Evolutionary conservation across 2,329 filamentous ascomycete species (phyloP).

Genomic region (Hymenoscyphus salicellus): DNA sequence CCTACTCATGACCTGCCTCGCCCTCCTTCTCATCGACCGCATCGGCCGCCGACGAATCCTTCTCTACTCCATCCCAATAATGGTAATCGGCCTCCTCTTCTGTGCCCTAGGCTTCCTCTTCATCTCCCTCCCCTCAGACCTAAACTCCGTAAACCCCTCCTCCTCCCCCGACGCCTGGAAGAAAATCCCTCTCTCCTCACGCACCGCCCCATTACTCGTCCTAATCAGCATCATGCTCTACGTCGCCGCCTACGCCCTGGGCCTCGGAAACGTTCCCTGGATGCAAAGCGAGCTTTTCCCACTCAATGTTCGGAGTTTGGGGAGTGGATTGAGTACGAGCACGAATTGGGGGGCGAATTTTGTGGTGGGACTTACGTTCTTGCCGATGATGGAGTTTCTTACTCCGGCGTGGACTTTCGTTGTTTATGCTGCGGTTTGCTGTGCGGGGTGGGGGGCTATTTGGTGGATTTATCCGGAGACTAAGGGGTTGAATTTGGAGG

Average conservation of each 20-base stretch:
- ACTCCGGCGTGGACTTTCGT: slow-evolving; percentile 76
- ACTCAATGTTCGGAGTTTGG: slow-evolving; percentile 67
- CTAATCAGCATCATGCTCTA: slow-evolving; percentile 76
- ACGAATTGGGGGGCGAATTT: slow-evolving; percentile 91
- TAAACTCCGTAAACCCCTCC: slow-evolving; percentile 29
- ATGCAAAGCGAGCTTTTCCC: slow-evolving; percentile 93
- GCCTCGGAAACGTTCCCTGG: slow-evolving; percentile 91
- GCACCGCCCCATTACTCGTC: slow-evolving; percentile 53
- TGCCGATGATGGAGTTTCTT: slow-evolving; percentile 79
- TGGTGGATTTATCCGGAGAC: slow-evolving; percentile 84
- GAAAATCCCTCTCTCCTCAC: slow-evolving; percentile 25
- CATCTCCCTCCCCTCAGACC: slow-evolving; percentile 33
- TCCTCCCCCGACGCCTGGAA: slow-evolving; percentile 24
- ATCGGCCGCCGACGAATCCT: slow-evolving; percentile 78
- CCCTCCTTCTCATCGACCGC: slow-evolving; percentile 73
- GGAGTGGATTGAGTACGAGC: slow-evolving; percentile 70
- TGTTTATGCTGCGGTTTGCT: slow-evolving; percentile 72
- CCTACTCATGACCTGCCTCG: slow-evolving; percentile 73
- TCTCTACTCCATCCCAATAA: slow-evolving; percentile 78
- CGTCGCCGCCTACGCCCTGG: slow-evolving; percentile 80
- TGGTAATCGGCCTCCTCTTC: slow-evolving; percentile 69
- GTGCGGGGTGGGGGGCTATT: slow-evolving; percentile 62
- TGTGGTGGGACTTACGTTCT: slow-evolving; percentile 77
- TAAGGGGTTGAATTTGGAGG: slow-evolving; percentile 75
- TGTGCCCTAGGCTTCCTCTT: slow-evolving; percentile 74